Base-by-base conservation (phyloP, 78 protist species). In the Mastigamoeba balamuthi region DNA sequence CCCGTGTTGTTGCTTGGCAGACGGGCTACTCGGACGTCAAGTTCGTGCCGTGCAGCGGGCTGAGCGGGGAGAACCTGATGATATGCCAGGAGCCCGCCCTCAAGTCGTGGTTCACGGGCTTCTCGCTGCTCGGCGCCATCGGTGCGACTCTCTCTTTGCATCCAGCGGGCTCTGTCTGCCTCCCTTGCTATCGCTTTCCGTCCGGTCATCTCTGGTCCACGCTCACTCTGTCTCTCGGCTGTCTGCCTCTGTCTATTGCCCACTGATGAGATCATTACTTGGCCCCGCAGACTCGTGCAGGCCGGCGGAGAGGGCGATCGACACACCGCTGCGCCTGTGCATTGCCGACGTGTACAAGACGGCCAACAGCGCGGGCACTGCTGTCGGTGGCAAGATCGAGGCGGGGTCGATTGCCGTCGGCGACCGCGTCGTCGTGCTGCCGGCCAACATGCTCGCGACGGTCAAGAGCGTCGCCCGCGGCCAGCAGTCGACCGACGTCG, bases 31-130 rank as follows among this genome's bases (percentile, higher is more conserved):
- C n/a, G n/a, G 10, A 25, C 6, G 30, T 83, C 58, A 0, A 52
- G 6, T 85, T 80, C 48, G 63, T 93, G 10, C 94, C 96, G 29
- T 43, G 77, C 66, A 44, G 78, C 28, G 96, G 93, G 4, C 80
- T 85, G 36, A 37, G 29, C 0, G 96, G 96, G 17, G 87, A 74
- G 40, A 93, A 93, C 41, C 66, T 92, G 2, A 44, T 87, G 23
- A 68, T 68, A 25, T 68, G 67, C n/a, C 35, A 48, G 30, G 81
- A 64, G 43, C 33, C 78, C 1, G 23, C 8, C 5, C 70, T 69
- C 69, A n/a, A 4, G 38, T 9, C 72, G 1, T 93, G 95, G 95
- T 91, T 87, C 86, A 64, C 25, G 1, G 93, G 91, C 28, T 69
- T 74, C 25, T 63, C 89, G 0, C 65, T 88, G 1, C 48, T 89